Percentiles rank a stretch among this genome's conserved stretches.
These are phyloP conservation scores for Eucalyptus curtisii DNA, from an alignment of 345 rosid genomes.

Conservation along the genomic window DNA sequence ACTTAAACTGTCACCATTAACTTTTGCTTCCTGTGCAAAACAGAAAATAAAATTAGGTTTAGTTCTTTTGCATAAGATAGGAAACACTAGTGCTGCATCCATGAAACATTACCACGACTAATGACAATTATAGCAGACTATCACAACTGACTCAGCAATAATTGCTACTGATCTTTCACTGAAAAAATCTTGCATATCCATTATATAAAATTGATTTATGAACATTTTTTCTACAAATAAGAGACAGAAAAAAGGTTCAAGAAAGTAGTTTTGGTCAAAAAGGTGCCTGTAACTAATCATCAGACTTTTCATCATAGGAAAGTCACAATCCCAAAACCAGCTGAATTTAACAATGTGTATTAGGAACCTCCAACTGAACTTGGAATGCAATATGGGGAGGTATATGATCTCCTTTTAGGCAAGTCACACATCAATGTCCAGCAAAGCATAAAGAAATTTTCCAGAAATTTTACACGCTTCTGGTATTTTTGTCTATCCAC, in stretches of 20 bases:
- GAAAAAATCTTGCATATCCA: not conserved
- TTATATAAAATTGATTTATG: not conserved
- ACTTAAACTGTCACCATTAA: slow-evolving; percentile 62
- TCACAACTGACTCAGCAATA: not conserved
- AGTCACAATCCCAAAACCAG: not conserved
- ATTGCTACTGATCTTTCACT: not conserved
- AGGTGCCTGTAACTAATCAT: not conserved
- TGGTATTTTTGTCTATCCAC: not conserved
- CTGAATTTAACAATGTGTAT: not conserved
- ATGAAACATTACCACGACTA: not conserved
- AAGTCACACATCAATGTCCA: not conserved
- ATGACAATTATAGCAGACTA: not conserved
- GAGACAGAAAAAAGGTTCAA: not conserved
- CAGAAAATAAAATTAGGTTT: not conserved
- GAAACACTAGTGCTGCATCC: not conserved
- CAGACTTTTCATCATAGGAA: not conserved
- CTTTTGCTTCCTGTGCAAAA: slow-evolving; percentile 53
- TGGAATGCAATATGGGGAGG: not conserved
- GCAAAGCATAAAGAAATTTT: not conserved
- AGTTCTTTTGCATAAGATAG: not conserved
- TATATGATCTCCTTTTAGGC: not conserved
- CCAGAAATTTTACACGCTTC: not conserved
- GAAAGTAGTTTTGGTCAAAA: not conserved
- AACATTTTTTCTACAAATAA: not conserved
- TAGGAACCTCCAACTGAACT: not conserved